Conservation (phyloP, 352 stramenopile genomes). For the Pythium insidiosum region DNA sequence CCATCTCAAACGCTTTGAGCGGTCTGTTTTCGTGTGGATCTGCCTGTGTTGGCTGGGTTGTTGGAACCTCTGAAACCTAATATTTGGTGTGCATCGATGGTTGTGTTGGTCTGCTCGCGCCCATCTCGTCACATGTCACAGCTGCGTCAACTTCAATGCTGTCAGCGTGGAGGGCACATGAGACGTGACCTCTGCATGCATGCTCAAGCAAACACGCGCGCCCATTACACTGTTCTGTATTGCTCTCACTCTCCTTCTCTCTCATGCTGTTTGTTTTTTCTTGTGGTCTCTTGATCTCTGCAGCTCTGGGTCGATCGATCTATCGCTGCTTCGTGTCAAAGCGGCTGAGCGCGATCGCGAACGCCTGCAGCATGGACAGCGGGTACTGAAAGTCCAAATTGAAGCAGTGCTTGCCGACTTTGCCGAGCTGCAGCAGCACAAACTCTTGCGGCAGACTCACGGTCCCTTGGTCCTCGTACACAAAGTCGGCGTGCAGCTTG, state of each 20-base stretch:
- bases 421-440: slow-evolving; percentile 79
- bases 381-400: slow-evolving; percentile 94
- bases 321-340: slow-evolving; percentile 88
- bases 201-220: too few species aligned
- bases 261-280: too few species aligned
- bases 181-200: background rate
- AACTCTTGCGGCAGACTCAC: slow-evolving; percentile 75
- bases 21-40: too few species aligned
- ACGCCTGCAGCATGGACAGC: slow-evolving; percentile 88
- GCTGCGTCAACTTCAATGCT: too few species aligned
- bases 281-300: too few species aligned
- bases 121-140: too few species aligned
- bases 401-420: slow-evolving; percentile 90
- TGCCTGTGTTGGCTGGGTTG: too few species aligned
- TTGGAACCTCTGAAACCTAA: background rate
- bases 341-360: slow-evolving; percentile 87
- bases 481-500: slow-evolving; percentile 58
- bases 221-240: too few species aligned
- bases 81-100: background rate
- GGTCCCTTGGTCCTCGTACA: slow-evolving; percentile 81
- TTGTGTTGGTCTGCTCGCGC: background rate
- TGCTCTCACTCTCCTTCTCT: too few species aligned
- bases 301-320: too few species aligned
- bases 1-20: too few species aligned
- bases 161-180: too few species aligned